These are phyloP conservation scores for Coccomyxa sp. DNA, from an alignment of 139 green algal genomes.

Conservation along the genomic window DNA sequence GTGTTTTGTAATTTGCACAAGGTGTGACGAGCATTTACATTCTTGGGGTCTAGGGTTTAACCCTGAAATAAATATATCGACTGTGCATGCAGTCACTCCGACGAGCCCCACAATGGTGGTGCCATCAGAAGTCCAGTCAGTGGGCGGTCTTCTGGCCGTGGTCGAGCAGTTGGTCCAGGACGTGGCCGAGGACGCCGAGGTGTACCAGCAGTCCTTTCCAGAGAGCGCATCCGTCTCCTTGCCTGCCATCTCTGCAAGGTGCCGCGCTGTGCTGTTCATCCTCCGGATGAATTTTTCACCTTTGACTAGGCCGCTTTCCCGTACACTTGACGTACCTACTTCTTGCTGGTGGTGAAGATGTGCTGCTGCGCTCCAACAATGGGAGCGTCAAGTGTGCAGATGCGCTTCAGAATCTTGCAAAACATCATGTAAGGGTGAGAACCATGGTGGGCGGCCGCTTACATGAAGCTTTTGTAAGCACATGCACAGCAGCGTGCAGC, in stretches of 20 bases:
- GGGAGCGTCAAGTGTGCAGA: not conserved
- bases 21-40: not conserved
- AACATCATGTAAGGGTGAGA: too few species aligned
- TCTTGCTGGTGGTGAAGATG: not conserved
- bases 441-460: too few species aligned
- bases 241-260: slow-evolving; percentile 14
- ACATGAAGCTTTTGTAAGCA: too few species aligned
- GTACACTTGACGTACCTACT: not conserved
- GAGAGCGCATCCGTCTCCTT: not conserved
- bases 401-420: too few species aligned
- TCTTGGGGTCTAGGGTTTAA: not conserved
- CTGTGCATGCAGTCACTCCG: not conserved
- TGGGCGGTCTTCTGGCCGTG: not conserved
- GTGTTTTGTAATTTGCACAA: not conserved
- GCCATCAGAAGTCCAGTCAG: not conserved
- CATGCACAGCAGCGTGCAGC: too few species aligned
- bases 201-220: slow-evolving; percentile 14
- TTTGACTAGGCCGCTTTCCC: not conserved
- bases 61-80: not conserved
- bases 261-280: not conserved
- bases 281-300: not conserved
- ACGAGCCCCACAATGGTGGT: not conserved
- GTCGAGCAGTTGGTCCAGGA: slow-evolving; percentile 12
- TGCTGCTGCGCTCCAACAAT: not conserved
- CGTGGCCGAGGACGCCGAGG: slow-evolving; percentile 10